Conservation (phyloP, 768 basidiomycete genomes). For the Boletus sp. region DNA sequence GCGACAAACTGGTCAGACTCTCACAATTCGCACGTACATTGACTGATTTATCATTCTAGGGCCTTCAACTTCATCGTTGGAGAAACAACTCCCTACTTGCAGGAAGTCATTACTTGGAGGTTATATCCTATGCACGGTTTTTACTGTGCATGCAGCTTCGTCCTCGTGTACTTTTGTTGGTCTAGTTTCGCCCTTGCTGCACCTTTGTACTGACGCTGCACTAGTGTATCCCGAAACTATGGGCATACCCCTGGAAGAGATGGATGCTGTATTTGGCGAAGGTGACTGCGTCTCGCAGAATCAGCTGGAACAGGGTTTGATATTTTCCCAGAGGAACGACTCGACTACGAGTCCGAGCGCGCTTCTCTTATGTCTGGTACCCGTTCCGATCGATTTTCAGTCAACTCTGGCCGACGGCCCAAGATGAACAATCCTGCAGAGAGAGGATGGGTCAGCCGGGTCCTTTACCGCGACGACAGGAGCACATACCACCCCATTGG, state of each 20-base stretch:
- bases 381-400: constrained; percentile 38
- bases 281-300: constrained; percentile 37
- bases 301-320: constrained; percentile 15
- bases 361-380: constrained; percentile 49
- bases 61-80: constrained; percentile 91
- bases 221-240: constrained; percentile 84
- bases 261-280: constrained; percentile 90
- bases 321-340: constrained; percentile 45
- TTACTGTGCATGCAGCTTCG: constrained; percentile 83
- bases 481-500: constrained; percentile 47
- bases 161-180: constrained; percentile 81
- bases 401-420: constrained; percentile 26
- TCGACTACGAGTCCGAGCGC: constrained; percentile 64
- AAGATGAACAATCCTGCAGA: constrained; percentile 19
- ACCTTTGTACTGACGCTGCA: constrained; percentile 5
- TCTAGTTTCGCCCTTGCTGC: constrained; percentile 8
- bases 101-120: constrained; percentile 86
- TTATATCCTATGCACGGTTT: constrained; percentile 96
- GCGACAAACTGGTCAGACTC: constrained; percentile 65
- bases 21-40: not conserved
- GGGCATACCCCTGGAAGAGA: constrained; percentile 84
- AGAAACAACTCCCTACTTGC: constrained; percentile 79
- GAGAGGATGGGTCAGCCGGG: constrained; percentile 48
- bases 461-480: constrained; percentile 44
- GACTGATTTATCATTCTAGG: constrained; percentile 32